Evolutionary conservation across 495 filamentous ascomycete genomes (phyloP).

Genomic region (Elasticomyces elasticus): DNA sequence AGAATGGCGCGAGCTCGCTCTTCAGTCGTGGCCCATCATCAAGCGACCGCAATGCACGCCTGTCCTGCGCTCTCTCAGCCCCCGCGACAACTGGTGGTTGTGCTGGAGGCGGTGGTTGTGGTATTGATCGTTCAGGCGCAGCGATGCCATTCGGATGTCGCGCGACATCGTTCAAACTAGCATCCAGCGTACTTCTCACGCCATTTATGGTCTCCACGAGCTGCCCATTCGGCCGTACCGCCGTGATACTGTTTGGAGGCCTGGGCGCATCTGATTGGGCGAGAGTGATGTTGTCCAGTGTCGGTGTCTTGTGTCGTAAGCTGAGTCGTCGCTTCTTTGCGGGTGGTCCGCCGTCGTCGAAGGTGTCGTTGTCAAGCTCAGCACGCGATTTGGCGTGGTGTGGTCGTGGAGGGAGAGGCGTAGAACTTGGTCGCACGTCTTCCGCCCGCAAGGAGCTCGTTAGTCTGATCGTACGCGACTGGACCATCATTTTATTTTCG

Average conservation of each 20-base stretch:
- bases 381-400: not conserved
- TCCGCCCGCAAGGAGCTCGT: not conserved
- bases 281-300: constrained; percentile 10
- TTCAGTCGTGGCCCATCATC: constrained; percentile 53
- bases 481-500: not conserved
- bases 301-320: constrained; percentile 6
- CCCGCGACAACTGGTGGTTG: not conserved
- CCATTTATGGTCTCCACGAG: constrained; percentile 31
- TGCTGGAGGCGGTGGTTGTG: not conserved
- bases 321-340: constrained; percentile 15
- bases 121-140: not conserved
- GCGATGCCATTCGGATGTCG: not conserved
- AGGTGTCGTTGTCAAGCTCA: not conserved
- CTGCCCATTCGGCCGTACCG: constrained; percentile 27
- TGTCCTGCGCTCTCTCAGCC: constrained; percentile 24
- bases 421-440: not conserved
- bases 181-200: constrained; percentile 20
- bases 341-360: constrained; percentile 10
- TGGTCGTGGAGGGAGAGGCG: not conserved
- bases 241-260: constrained; percentile 30
- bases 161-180: constrained; percentile 21
- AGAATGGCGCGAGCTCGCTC: constrained; percentile 80
- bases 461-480: constrained; percentile 1
- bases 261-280: constrained; percentile 16
- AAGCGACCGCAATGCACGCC: constrained; percentile 35